Conservation (phyloP, 139 green algal species). For the Coccomyxa sp. region DNA sequence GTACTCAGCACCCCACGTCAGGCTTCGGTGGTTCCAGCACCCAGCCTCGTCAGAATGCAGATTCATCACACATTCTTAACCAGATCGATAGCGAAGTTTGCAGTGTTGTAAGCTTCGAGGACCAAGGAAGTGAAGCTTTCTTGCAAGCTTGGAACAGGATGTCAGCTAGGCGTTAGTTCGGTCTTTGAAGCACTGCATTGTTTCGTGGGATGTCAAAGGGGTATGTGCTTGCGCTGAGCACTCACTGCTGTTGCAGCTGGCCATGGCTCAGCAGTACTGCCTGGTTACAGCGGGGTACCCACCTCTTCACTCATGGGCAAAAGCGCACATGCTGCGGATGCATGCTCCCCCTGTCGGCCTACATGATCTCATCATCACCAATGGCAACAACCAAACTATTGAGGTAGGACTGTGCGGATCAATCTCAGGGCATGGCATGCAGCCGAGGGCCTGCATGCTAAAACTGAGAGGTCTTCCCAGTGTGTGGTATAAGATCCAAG, state of each 20-base stretch:
- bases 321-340: conserved; percentile 8
- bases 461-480: background rate
- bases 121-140: background rate
- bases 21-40: background rate
- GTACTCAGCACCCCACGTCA: background rate
- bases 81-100: background rate
- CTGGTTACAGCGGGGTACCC: conserved; percentile 9
- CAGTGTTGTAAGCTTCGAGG: background rate
- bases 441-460: background rate
- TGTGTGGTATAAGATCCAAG: background rate
- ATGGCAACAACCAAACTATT: conserved; percentile 27
- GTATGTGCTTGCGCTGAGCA: too few species aligned
- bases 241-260: conserved; percentile 9
- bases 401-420: conserved; percentile 16
- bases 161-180: background rate
- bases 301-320: conserved; percentile 13
- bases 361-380: conserved; percentile 28
- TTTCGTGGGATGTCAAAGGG: too few species aligned
- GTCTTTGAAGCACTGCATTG: too few species aligned
- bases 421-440: background rate
- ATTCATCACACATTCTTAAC: background rate
- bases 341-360: conserved; percentile 12
- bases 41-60: background rate
- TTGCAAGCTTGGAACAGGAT: background rate
- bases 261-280: conserved; percentile 43